A percentile compares a stretch with the other conserved stretches of the same genome.
Conservation (phyloP, 116 monocot genomes). For the Trichopus zeylanicus region DNA sequence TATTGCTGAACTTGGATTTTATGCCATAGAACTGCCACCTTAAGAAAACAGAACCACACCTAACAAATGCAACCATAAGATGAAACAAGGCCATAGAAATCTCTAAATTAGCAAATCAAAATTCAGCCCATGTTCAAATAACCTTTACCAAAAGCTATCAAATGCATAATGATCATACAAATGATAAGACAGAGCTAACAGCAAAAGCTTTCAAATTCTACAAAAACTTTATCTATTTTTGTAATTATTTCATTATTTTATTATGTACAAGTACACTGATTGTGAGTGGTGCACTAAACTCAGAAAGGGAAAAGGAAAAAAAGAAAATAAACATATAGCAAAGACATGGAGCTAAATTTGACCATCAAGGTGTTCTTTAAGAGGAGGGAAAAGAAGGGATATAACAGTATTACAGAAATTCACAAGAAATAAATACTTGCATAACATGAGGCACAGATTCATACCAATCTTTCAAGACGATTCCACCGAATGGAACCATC, state of each 20-base stretch:
- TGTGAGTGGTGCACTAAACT: not conserved
- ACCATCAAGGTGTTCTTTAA: not conserved
- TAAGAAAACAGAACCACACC: not conserved
- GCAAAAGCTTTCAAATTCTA: too few species aligned
- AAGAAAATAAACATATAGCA: not conserved
- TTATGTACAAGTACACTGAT: too few species aligned
- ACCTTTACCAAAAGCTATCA: not conserved
- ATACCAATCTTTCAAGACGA: slow-evolving; percentile 83
- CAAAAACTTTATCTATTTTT: too few species aligned
- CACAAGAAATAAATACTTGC: not conserved
- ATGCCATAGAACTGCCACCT: not conserved
- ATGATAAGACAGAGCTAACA: too few species aligned
- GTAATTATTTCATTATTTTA: too few species aligned
- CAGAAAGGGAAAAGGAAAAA: not conserved
- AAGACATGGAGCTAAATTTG: not conserved
- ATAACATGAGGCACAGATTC: not conserved
- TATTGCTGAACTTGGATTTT: too few species aligned
- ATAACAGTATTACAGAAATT: not conserved
- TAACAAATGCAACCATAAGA: not conserved
- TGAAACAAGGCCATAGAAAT: not conserved
- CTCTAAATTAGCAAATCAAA: not conserved
- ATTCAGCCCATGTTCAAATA: not conserved
- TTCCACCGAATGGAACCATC: slow-evolving; percentile 94
- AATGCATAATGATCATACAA: not conserved
- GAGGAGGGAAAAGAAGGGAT: not conserved